Percentiles rank a stretch among this genome's conserved stretches.
Evolutionary conservation across 2,329 filamentous ascomycete genomes (phyloP).

Genomic region (Coniochaeta sp.): DNA sequence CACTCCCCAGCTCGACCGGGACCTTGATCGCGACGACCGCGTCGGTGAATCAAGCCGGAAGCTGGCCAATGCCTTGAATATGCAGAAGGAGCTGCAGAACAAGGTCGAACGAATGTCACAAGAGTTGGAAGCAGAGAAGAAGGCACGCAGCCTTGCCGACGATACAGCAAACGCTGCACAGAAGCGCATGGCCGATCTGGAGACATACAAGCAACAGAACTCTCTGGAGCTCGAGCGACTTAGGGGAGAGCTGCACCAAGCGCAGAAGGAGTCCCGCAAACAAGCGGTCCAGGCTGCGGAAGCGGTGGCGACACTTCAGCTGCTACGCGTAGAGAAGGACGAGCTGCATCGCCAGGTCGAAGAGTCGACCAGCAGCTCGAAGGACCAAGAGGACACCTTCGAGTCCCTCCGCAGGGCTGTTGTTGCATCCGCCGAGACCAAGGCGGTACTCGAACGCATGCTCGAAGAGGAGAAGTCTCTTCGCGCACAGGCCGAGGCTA

Average conservation of each 20-base stretch:
- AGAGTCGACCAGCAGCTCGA: conserved; percentile 57
- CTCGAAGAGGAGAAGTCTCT: conserved; percentile 75
- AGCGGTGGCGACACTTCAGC: conserved; percentile 63
- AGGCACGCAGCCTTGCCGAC: conserved; percentile 76
- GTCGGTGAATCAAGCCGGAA: conserved; percentile 71
- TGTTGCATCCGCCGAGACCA: conserved; percentile 70
- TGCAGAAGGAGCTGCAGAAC: conserved; percentile 75
- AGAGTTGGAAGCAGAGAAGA: conserved; percentile 76
- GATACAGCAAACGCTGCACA: conserved; percentile 79
- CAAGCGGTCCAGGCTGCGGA: conserved; percentile 73
- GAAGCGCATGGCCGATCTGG: conserved; percentile 75
- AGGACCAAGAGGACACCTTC: conserved; percentile 65
- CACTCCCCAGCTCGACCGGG: conserved; percentile 51
- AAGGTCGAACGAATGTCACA: conserved; percentile 60
- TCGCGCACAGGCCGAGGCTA: conserved; percentile 68
- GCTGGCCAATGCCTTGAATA: conserved; percentile 70
- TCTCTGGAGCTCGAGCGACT: conserved; percentile 79
- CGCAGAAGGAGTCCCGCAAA: conserved; percentile 71
- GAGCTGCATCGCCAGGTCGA: conserved; percentile 65
- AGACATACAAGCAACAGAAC: conserved; percentile 75
- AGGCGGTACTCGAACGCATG: conserved; percentile 68
- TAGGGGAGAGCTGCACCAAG: conserved; percentile 75
- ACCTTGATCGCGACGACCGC: conserved; percentile 57
- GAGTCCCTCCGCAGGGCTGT: conserved; percentile 72
- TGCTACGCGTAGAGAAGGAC: conserved; percentile 80